Conservation (phyloP, 345 rosid species). For the Populus simonii region DNA sequence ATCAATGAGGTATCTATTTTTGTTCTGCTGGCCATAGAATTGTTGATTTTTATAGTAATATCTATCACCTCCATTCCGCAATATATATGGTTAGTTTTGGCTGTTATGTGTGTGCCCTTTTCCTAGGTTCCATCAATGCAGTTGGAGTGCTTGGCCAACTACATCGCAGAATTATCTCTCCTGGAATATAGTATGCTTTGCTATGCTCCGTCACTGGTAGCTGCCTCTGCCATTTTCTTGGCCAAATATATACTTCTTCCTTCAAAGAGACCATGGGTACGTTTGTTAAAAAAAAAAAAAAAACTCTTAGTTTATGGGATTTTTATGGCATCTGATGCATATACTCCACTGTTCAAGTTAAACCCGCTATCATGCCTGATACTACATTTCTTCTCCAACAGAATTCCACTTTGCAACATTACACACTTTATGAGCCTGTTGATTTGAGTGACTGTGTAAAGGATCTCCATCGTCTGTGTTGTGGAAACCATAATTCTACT, state of each 20-base stretch:
- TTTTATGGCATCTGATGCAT: neutral
- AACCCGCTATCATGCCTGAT: neutral
- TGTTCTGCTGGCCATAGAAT: neutral
- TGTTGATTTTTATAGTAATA: neutral
- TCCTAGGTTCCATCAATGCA: constrained; percentile 61
- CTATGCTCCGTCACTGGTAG: constrained; percentile 70
- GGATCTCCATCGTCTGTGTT: constrained; percentile 64
- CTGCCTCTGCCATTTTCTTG: constrained; percentile 89
- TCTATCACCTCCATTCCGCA: neutral
- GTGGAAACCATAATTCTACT: constrained; percentile 40
- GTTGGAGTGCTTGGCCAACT: constrained; percentile 78
- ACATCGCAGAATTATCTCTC: constrained; percentile 69
- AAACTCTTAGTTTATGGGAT: neutral
- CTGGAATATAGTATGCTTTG: constrained; percentile 74
- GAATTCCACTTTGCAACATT: constrained; percentile 80
- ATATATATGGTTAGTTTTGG: neutral
- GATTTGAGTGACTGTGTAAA: constrained; percentile 66
- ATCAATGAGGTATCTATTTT: constrained; percentile 57
- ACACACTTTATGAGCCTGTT: constrained; percentile 66
- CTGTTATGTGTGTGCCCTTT: neutral
- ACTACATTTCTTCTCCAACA: constrained; percentile 25
- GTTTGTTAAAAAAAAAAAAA: neutral
- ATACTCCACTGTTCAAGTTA: neutral
- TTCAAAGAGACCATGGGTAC: constrained; percentile 84
- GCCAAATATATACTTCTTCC: constrained; percentile 69